Evolutionary conservation across 2,329 filamentous ascomycete species (phyloP), one percentile per base, ranked within the genome.

Genomic region (Alternaria novae-zelandiae): DNA sequence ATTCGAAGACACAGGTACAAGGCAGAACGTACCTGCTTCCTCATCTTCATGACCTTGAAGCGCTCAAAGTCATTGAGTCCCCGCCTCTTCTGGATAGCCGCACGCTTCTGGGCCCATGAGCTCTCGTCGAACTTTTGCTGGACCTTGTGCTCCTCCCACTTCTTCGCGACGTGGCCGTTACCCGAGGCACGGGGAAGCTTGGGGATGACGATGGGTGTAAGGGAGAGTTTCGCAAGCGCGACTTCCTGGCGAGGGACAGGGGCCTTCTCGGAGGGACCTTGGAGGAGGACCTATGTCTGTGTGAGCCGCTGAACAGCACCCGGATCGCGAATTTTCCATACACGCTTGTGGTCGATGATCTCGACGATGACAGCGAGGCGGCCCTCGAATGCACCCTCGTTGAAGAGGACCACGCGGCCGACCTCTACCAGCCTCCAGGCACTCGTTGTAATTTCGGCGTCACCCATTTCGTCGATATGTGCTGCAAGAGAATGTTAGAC

Each of bases 311-410:
- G 69, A 64, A 69, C 62, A 51, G 46, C 70, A 59, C 54, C 66
- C 50, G 59, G 55, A 58, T 63, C 59, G 64, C 66, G 62, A 56
- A 54, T 17, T 60, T 58, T 82, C 93, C 96, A 83, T 97, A 99
- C 96, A 86, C 96, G 94, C 90, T 97, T 97, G 91, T 99, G 95
- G 87, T 99, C 96, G 87, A 99, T 96, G 85, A 99, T 98, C 90
- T 99, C 95, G 85, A 97, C 94, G 81, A 99, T 95, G 80, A 90
- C 87, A 80, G 94, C 96, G 79, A 98, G 89, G 83, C 92, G 92
- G 86, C 94, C 94, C 77, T 87, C 86, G 87, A 86, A 92, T 78
- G 90, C 90, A 81, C 94, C 91, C 82, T 88, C 86, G 84, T 93
- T 91, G 87, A 98, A 90, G 84, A 97, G 90, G 83, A 97, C 91